Evolutionary conservation across 2,329 filamentous ascomycete genomes (phyloP).

Genomic region (Clonostachys rosea): DNA sequence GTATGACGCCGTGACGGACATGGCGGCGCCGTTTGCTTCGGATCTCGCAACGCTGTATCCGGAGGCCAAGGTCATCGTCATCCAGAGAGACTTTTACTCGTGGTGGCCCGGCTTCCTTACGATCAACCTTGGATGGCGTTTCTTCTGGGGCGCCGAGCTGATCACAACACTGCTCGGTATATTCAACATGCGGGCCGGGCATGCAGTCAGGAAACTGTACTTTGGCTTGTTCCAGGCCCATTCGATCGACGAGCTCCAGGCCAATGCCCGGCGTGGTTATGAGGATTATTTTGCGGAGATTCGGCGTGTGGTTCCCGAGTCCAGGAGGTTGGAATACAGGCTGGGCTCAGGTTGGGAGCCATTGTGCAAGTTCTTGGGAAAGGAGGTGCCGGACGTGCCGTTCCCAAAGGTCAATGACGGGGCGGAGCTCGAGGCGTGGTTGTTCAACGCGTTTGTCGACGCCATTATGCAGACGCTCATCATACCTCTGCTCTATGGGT

Average conservation of each 20-base stretch:
- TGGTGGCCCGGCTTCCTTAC: constrained; percentile 21
- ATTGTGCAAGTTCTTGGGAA: constrained; percentile 26
- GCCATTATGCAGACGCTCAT: too few relatives aligned
- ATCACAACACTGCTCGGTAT: constrained; percentile 14
- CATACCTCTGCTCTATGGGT: too few relatives aligned
- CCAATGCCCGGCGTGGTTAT: constrained; percentile 14
- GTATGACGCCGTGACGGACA: constrained; percentile 20
- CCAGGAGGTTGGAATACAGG: constrained; percentile 16
- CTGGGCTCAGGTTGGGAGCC: constrained; percentile 26
- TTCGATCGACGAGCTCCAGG: constrained; percentile 10
- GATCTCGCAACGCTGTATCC: constrained; percentile 20
- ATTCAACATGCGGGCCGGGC: constrained; percentile 19
- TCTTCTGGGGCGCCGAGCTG: constrained; percentile 7
- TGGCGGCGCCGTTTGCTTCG: constrained; percentile 15
- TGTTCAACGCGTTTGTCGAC: too few relatives aligned
- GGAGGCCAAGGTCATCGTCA: constrained; percentile 23
- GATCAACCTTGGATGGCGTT: constrained; percentile 1
- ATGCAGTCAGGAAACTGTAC: constrained; percentile 13
- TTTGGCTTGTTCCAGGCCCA: constrained; percentile 17
- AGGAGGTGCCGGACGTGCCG: constrained; percentile 15
- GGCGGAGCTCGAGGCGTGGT: neutral
- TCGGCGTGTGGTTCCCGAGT: constrained; percentile 14
- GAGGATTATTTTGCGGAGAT: constrained; percentile 20
- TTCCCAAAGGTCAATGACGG: constrained; percentile 12
- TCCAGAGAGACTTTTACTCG: constrained; percentile 18